These are phyloP conservation scores for Kwoniella sp. DNA, from an alignment of 768 basidiomycete genomes.

Conservation along the genomic window DNA sequence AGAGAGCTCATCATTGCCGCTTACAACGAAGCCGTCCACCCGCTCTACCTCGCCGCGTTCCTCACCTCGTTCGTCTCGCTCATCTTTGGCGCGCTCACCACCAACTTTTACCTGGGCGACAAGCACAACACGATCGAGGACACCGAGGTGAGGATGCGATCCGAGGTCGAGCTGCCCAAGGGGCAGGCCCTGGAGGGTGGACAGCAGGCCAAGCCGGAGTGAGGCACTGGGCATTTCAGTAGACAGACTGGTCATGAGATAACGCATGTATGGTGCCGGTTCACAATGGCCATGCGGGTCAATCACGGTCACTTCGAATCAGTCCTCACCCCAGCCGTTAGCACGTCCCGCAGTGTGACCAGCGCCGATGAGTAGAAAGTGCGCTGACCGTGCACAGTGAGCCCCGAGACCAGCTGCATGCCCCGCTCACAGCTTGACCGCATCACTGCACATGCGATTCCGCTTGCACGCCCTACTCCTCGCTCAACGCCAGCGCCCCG, in stretches of 20 bases:
- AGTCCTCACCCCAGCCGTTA: too few species aligned
- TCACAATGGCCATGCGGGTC: too few species aligned
- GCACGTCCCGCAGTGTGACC: too few species aligned
- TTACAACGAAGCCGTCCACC: conserved; percentile 33
- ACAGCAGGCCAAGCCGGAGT: too few species aligned
- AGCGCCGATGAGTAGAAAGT: too few species aligned
- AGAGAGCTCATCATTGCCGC: conserved; percentile 31
- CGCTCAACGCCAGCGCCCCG: conserved; percentile 1
- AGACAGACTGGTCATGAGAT: too few species aligned
- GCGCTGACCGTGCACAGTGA: too few species aligned
- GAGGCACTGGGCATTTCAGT: too few species aligned
- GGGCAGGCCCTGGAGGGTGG: background rate
- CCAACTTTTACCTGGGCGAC: conserved; percentile 48
- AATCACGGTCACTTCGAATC: too few species aligned
- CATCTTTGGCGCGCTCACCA: conserved; percentile 41
- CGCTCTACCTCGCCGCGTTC: conserved; percentile 41
- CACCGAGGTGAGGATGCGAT: conserved; percentile 28
- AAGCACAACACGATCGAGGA: conserved; percentile 46
- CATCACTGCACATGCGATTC: background rate
- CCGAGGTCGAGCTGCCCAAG: conserved; percentile 33
- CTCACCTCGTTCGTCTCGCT: conserved; percentile 43
- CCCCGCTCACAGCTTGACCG: too few species aligned
- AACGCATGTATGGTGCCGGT: too few species aligned
- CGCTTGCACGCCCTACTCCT: conserved; percentile 2
- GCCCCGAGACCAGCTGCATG: too few species aligned